These are phyloP conservation scores for Bretziella fagacearum DNA, from an alignment of 2,329 filamentous ascomycete species.

Conservation along the genomic window DNA sequence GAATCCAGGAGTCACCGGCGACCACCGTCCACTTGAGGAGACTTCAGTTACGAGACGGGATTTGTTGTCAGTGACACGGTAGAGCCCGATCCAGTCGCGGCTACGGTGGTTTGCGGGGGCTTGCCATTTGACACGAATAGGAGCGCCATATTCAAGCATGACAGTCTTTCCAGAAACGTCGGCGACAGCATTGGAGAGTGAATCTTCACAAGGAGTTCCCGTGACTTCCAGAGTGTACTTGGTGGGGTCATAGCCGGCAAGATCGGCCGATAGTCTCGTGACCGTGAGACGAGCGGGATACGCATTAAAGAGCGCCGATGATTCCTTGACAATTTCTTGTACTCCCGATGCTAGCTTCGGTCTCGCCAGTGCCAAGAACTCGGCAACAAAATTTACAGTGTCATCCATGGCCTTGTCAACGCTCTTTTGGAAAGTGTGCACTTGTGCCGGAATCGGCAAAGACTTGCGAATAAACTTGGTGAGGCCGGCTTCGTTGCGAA, in stretches of 20 bases:
- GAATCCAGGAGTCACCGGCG: constrained; percentile 57
- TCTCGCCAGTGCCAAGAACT: constrained; percentile 69
- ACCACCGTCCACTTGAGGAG: constrained; percentile 76
- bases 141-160: constrained; percentile 74
- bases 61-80: constrained; percentile 87
- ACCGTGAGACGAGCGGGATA: constrained; percentile 77
- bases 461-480: constrained; percentile 82
- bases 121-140: constrained; percentile 78
- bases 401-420: constrained; percentile 78
- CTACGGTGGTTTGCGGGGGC: constrained; percentile 76
- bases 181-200: constrained; percentile 22
- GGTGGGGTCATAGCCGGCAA: constrained; percentile 62
- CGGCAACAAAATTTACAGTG: constrained; percentile 76
- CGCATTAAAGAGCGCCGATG: constrained; percentile 71
- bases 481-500: constrained; percentile 75
- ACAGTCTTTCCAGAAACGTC: constrained; percentile 42
- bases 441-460: constrained; percentile 49
- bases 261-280: constrained; percentile 58
- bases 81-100: constrained; percentile 89
- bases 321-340: constrained; percentile 74
- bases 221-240: constrained; percentile 64
- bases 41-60: constrained; percentile 72
- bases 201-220: constrained; percentile 38
- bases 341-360: constrained; percentile 78
- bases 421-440: constrained; percentile 69